Conservation (phyloP, 768 basidiomycete species). For the Amanita molliuscula region DNA sequence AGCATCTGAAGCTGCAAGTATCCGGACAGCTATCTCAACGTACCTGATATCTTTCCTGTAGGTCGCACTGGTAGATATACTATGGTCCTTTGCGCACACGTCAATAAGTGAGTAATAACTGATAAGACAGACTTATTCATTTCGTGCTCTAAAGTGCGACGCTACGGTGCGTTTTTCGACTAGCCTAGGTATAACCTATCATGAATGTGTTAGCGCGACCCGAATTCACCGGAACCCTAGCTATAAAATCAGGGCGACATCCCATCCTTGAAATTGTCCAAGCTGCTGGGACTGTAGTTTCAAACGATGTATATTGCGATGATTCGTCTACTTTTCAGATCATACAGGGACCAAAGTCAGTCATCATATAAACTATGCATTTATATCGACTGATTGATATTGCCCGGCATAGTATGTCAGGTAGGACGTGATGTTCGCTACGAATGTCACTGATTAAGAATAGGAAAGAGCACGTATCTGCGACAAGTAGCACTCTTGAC, state of each 20-base stretch:
- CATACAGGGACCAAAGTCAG: conserved; percentile 84
- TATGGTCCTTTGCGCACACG: conserved; percentile 80
- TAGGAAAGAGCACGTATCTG: conserved; percentile 90
- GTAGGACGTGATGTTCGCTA: conserved; percentile 11
- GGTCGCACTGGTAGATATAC: conserved; percentile 84
- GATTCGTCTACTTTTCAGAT: conserved; percentile 83
- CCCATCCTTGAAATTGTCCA: conserved; percentile 76
- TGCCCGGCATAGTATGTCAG: conserved; percentile 30
- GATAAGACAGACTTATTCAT: background rate
- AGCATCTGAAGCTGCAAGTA: conserved; percentile 75
- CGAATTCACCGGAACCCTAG: conserved; percentile 83
- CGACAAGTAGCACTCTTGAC: conserved; percentile 77
- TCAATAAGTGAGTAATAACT: conserved; percentile 54
- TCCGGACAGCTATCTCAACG: background rate
- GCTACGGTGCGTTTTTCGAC: conserved; percentile 25
- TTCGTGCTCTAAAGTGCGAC: conserved; percentile 26
- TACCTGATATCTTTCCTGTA: conserved; percentile 15
- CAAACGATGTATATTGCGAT: conserved; percentile 88
- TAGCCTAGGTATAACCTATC: background rate
- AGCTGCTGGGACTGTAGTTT: conserved; percentile 57
- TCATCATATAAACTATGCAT: conserved; percentile 1
- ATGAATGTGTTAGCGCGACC: conserved; percentile 54
- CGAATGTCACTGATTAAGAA: background rate
- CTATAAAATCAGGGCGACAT: conserved; percentile 83
- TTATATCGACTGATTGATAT: background rate